phyloP scores from a whole-genome alignment of 164 flowering plant genomes.

The Dillenia suffruticosa region DNA sequence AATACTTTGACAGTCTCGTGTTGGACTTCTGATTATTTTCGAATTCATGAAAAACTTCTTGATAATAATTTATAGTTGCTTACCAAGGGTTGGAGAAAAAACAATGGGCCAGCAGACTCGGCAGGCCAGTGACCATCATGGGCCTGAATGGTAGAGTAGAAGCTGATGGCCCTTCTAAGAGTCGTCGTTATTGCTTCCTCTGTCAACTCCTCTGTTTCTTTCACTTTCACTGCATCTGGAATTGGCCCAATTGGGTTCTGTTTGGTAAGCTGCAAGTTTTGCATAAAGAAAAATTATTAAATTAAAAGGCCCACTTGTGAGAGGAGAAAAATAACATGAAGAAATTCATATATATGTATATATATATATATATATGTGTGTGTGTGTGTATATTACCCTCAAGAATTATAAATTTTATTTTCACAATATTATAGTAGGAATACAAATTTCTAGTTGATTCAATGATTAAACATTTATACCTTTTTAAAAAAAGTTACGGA shows the following conservation, averaged over 20 bases:
- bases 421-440: too few relatives aligned
- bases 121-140: constrained; percentile 74
- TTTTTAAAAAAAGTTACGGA: too few relatives aligned
- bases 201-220: constrained; percentile 23
- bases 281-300: neutral
- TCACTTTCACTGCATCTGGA: constrained; percentile 25
- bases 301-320: neutral
- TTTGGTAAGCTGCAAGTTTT: constrained; percentile 22
- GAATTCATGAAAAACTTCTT: neutral
- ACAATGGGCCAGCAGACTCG: constrained; percentile 57
- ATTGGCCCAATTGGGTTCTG: constrained; percentile 19
- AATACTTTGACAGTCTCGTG: neutral
- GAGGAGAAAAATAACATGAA: too few relatives aligned
- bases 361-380: too few relatives aligned
- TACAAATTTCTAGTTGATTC: too few relatives aligned
- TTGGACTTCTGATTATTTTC: neutral
- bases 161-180: constrained; percentile 36
- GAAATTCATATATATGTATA: too few relatives aligned
- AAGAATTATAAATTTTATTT: too few relatives aligned
- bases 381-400: too few relatives aligned
- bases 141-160: constrained; percentile 50
- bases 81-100: constrained; percentile 58
- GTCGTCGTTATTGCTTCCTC: constrained; percentile 34
- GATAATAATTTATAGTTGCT: neutral
- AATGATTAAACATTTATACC: too few relatives aligned